Conservation (phyloP, 345 rosid genomes). For the Aquilaria sinensis region DNA sequence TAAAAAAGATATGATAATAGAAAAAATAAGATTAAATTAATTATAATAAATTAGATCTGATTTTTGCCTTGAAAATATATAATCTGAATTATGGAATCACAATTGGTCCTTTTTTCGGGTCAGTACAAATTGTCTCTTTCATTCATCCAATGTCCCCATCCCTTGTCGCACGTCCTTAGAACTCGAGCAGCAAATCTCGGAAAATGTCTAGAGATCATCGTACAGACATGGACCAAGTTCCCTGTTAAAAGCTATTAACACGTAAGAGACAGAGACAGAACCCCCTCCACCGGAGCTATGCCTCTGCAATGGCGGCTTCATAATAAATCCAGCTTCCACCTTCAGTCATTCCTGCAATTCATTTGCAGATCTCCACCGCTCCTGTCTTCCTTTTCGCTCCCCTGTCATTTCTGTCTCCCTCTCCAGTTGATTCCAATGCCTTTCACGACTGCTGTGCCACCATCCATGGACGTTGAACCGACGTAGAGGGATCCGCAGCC, state of each 20-base stretch:
- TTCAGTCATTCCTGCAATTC: constrained; percentile 42
- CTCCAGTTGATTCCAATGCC: constrained; percentile 50
- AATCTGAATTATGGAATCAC: too few species aligned
- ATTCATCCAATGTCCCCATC: neutral
- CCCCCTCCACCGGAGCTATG: constrained; percentile 27
- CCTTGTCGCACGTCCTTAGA: neutral
- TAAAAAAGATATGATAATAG: too few species aligned
- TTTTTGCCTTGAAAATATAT: too few species aligned
- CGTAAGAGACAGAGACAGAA: constrained; percentile 15
- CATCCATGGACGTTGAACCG: too few species aligned
- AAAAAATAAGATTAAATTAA: too few species aligned
- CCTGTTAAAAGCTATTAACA: constrained; percentile 2
- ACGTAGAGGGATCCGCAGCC: too few species aligned
- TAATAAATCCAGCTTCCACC: constrained; percentile 35
- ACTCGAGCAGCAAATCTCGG: too few species aligned
- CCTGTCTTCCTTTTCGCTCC: constrained; percentile 64
- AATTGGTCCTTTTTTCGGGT: too few species aligned
- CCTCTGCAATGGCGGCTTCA: constrained; percentile 71
- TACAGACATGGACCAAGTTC: too few species aligned
- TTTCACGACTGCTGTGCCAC: constrained; percentile 7
- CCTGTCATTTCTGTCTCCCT: constrained; percentile 63
- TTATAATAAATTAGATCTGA: too few species aligned
- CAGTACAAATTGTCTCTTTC: neutral
- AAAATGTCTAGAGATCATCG: too few species aligned
- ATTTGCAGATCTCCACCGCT: constrained; percentile 42